These are phyloP conservation scores for Zopfia rhizophila DNA, from an alignment of 2,329 filamentous ascomycete species.

Conservation along the genomic window DNA sequence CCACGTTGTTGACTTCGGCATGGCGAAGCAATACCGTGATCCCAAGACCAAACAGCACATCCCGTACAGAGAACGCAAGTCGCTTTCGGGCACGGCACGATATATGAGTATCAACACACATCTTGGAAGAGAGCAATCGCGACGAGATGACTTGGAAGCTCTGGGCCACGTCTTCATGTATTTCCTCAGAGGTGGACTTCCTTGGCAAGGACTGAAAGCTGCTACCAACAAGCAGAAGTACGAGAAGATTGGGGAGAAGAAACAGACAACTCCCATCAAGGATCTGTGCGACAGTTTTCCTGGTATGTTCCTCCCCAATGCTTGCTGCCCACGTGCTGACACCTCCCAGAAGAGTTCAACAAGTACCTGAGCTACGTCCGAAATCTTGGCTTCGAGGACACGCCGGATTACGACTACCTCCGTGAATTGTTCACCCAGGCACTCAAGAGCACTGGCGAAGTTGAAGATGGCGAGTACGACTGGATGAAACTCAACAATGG, in stretches of 20 bases:
- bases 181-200: constrained; percentile 72
- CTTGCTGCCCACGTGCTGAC: constrained; percentile 38
- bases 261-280: constrained; percentile 96
- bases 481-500: constrained; percentile 99
- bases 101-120: constrained; percentile 99
- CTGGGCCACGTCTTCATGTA: constrained; percentile 77
- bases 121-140: constrained; percentile 93
- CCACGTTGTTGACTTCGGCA: constrained; percentile 98
- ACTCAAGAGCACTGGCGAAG: constrained; percentile 90
- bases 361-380: constrained; percentile 98
- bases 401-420: constrained; percentile 97
- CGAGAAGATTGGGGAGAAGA: constrained; percentile 99
- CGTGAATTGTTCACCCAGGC: constrained; percentile 96
- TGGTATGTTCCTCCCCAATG: constrained; percentile 57
- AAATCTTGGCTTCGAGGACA: constrained; percentile 98
- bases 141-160: constrained; percentile 94
- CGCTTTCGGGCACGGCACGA: constrained; percentile 91
- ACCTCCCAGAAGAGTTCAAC: constrained; percentile 82
- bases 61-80: constrained; percentile 96
- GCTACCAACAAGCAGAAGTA: constrained; percentile 94
- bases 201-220: constrained; percentile 75
- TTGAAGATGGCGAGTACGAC: constrained; percentile 98
- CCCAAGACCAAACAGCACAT: constrained; percentile 99
- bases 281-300: constrained; percentile 97
- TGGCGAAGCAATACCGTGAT: constrained; percentile 99